Conservation (phyloP, 805 yeast genomes). For the Hanseniaspora lachancei region DNA sequence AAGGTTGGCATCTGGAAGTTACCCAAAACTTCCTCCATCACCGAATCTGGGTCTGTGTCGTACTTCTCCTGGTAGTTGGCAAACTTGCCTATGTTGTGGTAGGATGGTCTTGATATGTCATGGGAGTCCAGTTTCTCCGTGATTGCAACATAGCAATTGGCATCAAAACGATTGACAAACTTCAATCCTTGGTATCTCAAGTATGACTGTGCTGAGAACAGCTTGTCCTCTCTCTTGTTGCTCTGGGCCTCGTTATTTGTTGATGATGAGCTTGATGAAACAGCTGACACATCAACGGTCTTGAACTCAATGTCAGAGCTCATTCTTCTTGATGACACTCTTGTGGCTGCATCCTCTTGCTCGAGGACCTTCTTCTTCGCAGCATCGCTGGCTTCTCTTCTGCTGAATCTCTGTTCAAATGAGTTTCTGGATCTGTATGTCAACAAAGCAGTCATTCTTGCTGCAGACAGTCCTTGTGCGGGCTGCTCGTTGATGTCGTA, state of each 20-base stretch:
- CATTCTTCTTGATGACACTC: constrained; percentile 17
- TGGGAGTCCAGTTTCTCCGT: constrained; percentile 91
- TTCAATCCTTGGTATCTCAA: constrained; percentile 88
- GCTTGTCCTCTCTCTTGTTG: constrained; percentile 33
- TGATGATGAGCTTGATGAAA: constrained; percentile 24
- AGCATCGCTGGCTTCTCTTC: constrained; percentile 46
- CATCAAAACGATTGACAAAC: constrained; percentile 81
- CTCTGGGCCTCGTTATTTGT: constrained; percentile 19
- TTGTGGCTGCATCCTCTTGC: not conserved
- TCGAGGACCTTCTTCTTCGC: constrained; percentile 14
- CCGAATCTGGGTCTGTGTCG: constrained; percentile 16
- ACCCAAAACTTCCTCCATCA: constrained; percentile 36
- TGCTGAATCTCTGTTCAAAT: constrained; percentile 83
- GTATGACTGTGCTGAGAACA: constrained; percentile 90
- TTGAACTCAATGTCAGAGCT: constrained; percentile 16
- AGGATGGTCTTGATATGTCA: constrained; percentile 72
- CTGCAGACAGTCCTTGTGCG: constrained; percentile 77
- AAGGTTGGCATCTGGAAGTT: constrained; percentile 62
- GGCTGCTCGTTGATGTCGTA: constrained; percentile 73
- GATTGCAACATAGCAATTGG: constrained; percentile 89
- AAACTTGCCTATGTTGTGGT: not conserved
- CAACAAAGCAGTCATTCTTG: constrained; percentile 89
- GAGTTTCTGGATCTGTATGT: constrained; percentile 88
- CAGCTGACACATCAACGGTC: constrained; percentile 22
- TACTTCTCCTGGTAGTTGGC: not conserved